Evolutionary conservation across 1,284 basidiomycete species (phyloP), one percentile per base, ranked within the genome.

Genomic region (Apiotrichum montevideense): DNA sequence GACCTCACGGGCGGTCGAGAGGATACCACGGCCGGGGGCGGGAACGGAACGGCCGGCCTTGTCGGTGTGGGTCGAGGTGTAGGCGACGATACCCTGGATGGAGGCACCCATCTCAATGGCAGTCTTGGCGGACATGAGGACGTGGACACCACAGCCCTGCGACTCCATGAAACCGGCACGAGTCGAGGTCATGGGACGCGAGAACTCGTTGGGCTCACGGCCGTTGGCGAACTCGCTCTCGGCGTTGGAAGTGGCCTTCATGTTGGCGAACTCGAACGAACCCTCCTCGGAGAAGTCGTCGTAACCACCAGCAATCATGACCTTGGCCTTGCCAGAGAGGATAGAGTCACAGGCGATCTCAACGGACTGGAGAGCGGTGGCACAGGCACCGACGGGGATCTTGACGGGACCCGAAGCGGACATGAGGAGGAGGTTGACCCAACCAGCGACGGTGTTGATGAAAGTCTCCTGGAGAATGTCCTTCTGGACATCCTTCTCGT

Each of bases 391-490:
- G 62, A 98, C 96, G 48, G 95, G 94, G 66, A 97, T 97, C 81
- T 98, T 98, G 78, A 98, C 90, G 6, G 95, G 95, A 57, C 95
- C 95, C 66, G 87, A 89, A 2, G 94, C 94, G 1, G 94, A 97
- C 74, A 98, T 78, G 8, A 98, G 82, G 10, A 98, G 81, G 46
- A 98, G 77, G 78, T 98, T 98, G 72, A 97, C 83, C 96, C 95
- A 98, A 56, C 95, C 96, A 57, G 96, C 92, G 44, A 91, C 92
- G 2, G 93, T 95, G 78, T 96, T 96, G 81, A 96, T 96, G 82
- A 96, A 95, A 85, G 95, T 98, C 79, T 98, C 95, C 77, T 98
- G 96, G 37, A 98, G 80, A 64, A 98, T 88, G 71, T 98, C 96
- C 72, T 95, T 98, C 78, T 98, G 95, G 3, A 98, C 92, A 47